A percentile compares a stretch with the other conserved stretches of the same genome.
phyloP scores from a whole-genome alignment of 2,329 filamentous ascomycete species.

The Diaporthe velutina region DNA sequence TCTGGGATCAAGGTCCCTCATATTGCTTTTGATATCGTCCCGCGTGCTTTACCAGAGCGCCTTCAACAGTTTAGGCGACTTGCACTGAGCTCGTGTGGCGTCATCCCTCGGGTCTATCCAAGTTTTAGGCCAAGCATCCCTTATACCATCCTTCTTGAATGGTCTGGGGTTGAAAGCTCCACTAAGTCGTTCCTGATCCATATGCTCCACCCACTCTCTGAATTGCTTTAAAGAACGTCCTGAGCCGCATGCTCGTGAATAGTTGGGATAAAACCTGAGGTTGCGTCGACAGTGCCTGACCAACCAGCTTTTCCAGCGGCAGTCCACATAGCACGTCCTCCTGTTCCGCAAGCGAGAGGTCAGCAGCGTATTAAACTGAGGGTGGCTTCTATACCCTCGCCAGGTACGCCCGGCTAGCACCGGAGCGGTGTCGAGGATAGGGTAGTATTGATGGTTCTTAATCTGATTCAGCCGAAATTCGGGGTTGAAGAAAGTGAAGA shows the following conservation, averaged over 20 bases:
- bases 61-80: neutral
- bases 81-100: neutral
- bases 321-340: neutral
- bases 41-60: neutral
- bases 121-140: neutral
- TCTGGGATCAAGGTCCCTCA: neutral
- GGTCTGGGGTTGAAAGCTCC: neutral
- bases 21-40: neutral
- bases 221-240: neutral
- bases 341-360: neutral
- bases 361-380: neutral
- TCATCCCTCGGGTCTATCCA: neutral
- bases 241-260: neutral
- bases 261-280: neutral
- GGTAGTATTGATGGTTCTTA: conserved; percentile 7
- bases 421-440: neutral
- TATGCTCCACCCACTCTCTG: neutral
- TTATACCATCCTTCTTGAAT: neutral
- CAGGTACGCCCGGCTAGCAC: neutral
- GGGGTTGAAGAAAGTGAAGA: neutral
- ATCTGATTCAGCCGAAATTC: neutral
- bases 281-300: conserved; percentile 1
- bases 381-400: neutral
- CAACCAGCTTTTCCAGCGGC: neutral
- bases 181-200: neutral